Percentiles rank a stretch among this genome's conserved stretches.
Conservation (phyloP, 2,329 filamentous ascomycete genomes). For the Epichloe amarillans region DNA sequence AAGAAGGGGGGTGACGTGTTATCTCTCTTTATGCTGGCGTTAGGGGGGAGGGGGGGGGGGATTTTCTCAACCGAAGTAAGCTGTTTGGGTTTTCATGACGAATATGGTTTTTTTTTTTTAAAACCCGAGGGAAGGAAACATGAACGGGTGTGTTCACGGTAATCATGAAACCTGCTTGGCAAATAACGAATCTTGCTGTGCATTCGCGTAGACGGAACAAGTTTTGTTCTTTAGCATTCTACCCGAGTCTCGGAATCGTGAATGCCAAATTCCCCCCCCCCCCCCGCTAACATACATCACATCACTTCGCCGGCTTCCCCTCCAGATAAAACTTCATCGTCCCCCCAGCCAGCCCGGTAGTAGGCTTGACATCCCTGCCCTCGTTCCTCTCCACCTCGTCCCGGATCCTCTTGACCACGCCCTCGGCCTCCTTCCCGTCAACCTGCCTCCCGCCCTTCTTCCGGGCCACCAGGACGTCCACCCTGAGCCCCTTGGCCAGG, state of each 20-base stretch:
- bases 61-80: too few species aligned
- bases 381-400: conserved; percentile 21
- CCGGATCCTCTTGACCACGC: conserved; percentile 33
- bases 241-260: too few species aligned
- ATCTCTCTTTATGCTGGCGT: not conserved
- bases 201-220: too few species aligned
- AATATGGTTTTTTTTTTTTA: too few species aligned
- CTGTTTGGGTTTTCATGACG: not conserved
- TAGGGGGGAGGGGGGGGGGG: too few species aligned
- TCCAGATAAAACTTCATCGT: conserved; percentile 32
- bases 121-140: too few species aligned
- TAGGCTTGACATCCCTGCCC: conserved; percentile 31
- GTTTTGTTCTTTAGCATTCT: too few species aligned
- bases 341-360: conserved; percentile 31
- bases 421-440: conserved; percentile 47
- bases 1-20: too few species aligned
- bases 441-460: conserved; percentile 49
- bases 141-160: too few species aligned
- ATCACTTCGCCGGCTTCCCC: conserved; percentile 10
- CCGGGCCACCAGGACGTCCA: conserved; percentile 57
- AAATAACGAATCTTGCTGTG: too few species aligned
- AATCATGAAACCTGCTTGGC: too few species aligned
- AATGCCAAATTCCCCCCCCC: not conserved
- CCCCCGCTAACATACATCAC: not conserved
- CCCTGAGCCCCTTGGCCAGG: conserved; percentile 57